Evolutionary conservation across 495 filamentous ascomycete species (phyloP), one percentile per base, ranked within the genome.

Genomic region (Podospora appendiculata): DNA sequence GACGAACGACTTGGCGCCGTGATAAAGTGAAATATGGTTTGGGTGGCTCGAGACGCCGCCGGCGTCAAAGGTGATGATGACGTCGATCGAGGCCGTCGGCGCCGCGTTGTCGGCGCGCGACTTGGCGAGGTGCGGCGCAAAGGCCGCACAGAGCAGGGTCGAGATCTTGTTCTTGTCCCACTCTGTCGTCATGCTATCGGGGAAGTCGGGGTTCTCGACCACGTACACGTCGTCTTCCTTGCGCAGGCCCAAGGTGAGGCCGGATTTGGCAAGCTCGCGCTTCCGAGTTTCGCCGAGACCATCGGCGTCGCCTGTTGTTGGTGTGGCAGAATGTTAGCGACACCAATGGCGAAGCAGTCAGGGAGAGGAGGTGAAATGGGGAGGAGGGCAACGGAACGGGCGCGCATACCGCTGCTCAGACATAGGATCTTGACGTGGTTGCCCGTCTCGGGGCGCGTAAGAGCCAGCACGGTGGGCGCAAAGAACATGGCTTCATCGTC

Each of bases 401-500:
- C 35, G 34, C 12, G 60, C 76, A 32, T 75, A 84, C 87, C 88
- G 56, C 80, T 90, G 66, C 88, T 92, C 48, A 98, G 72, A 69
- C 93, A 98, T 34, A 98, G 76, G 57, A 98, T 93, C 69, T 91
- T 90, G 56, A 98, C 75, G 61, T 90, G 88, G 62, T 98, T 98
- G 1, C 89, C 86, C 17, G 85, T 70, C 52, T 82, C 79, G 10
- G 63, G 86, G 17, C 79, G 77, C 13, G 90, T 89, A 32, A 98
- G 77, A 6, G 85, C 82, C 48, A 94, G 73, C 3, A 98, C 78
- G 0, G 89, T 86, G 0, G 93, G 93, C 53, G 92, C 82, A 70
- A 98, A 98, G 75, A 98, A 98, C 93, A 98, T 98, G 58, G 93
- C 94, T 74, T 98, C 93, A 56, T 98, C 93, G 67, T 98, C 93